Evolutionary conservation across 768 basidiomycete species (phyloP), one percentile per base, ranked within the genome.

Genomic region (Lactifluus piperatus): DNA sequence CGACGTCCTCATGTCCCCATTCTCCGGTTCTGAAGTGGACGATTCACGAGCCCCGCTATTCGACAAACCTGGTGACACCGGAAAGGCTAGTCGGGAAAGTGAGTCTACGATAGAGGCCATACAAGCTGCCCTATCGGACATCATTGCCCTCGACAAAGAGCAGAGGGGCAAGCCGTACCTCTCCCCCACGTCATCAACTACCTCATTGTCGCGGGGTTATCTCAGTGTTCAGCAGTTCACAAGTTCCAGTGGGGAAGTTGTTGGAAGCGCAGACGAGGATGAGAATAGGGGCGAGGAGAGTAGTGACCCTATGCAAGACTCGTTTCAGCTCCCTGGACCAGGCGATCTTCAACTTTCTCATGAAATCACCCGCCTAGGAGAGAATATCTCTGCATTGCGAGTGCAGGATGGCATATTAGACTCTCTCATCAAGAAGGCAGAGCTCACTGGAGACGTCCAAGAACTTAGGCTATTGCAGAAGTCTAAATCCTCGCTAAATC

Each of bases 81-180:
- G 60, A 60, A 81, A 77, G 59, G 74, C 74, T 62, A 83, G 86
- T 48, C 78, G 84, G 49, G 83, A 81, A 48, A 87, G 74, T 18
- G 75, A 95, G 70, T 81, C 87, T 52, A 79, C 92, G 39, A 97
- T 98, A 83, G 92, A 94, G 66, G 94, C 95, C 3, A 97, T 98
- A 20, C 93, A 94, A 66, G 94, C 94, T 8, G 97, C 97, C 4
- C 75, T 99, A 62, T 94, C 91, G 10, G 91, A 95, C 68, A 97
- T 99, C 69, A 94, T 99, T 67, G 91, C 92, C 3, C 77, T 87
- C 41, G 91, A 95, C 62, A 78, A 84, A 39, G 78, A 81, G 54
- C 71, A 71, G 54, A 59, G 62, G n/a, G 68, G 71, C 32, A 61
- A 54, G 16, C 62, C 54, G 20, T 36, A 41, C 1, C 7, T 32